Conservation (phyloP, 805 yeast genomes). For the Gaillardinia entomophila region DNA sequence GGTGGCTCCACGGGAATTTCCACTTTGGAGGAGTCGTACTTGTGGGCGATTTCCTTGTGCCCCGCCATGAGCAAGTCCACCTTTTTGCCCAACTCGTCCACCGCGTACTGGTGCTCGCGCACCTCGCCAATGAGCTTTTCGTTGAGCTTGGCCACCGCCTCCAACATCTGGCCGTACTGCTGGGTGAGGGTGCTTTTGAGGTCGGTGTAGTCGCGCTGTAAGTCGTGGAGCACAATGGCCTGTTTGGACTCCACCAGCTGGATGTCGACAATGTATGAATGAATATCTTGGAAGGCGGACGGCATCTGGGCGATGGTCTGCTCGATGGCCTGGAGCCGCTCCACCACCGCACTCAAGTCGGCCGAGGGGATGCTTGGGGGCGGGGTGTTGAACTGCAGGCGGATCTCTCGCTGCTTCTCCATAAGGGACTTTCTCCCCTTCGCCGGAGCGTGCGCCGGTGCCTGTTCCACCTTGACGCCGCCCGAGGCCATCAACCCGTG, state of each 20-base stretch:
- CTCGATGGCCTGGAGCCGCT: neutral
- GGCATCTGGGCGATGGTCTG: constrained; percentile 1
- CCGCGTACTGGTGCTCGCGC: constrained; percentile 31
- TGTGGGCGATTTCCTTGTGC: constrained; percentile 31
- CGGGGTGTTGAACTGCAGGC: neutral
- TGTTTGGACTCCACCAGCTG: constrained; percentile 13
- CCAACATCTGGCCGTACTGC: constrained; percentile 28
- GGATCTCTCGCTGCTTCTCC: constrained; percentile 25
- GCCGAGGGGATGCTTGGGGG: too few species aligned
- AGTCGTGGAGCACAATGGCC: constrained; percentile 9
- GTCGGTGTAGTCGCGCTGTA: constrained; percentile 13
- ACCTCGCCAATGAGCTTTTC: constrained; percentile 37
- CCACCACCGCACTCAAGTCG: neutral
- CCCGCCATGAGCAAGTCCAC: constrained; percentile 36
- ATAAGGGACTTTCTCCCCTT: constrained; percentile 28
- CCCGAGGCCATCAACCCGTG: constrained; percentile 45
- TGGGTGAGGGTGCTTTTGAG: constrained; percentile 21
- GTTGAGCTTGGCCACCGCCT: constrained; percentile 24
- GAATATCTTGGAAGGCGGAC: constrained; percentile 5
- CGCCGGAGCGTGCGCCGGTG: constrained; percentile 14
- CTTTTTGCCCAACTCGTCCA: constrained; percentile 27
- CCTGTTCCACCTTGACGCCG: constrained; percentile 32
- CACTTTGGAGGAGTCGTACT: constrained; percentile 10
- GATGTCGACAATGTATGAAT: constrained; percentile 11
- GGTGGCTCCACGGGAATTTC: constrained; percentile 7